Base-by-base conservation (phyloP, 805 yeast species). In the Candida argentea region DNA sequence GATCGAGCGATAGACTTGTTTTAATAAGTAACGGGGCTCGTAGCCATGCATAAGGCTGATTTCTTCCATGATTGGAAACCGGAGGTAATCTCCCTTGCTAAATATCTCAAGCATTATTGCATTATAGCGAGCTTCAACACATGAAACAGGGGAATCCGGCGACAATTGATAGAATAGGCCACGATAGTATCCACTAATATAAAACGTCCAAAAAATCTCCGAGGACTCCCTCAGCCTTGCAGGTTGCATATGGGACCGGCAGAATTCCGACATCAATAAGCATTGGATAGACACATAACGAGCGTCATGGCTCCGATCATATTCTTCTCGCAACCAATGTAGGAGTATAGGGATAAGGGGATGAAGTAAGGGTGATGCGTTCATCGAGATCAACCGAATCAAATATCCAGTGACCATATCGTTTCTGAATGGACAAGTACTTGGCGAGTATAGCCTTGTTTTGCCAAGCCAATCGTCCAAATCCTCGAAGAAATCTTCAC, bases 241-340 rank as follows among this genome's bases (percentile, higher is more conserved):
- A n/a, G n/a, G n/a, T n/a, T n/a, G n/a, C n/a, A n/a, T n/a, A n/a
- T n/a, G n/a, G n/a, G n/a, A n/a, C n/a, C n/a, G n/a, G n/a, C n/a
- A n/a, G n/a, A n/a, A n/a, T n/a, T n/a, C n/a, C n/a, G n/a, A n/a
- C n/a, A n/a, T n/a, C n/a, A n/a, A n/a, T n/a, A n/a, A n/a, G n/a
- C n/a, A n/a, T n/a, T n/a, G n/a, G n/a, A n/a, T n/a, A n/a, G n/a
- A n/a, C n/a, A n/a, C n/a, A n/a, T n/a, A n/a, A n/a, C n/a, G n/a
- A n/a, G n/a, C n/a, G n/a, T n/a, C n/a, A n/a, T n/a, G n/a, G n/a
- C n/a, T n/a, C n/a, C n/a, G n/a, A n/a, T n/a, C n/a, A n/a, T n/a
- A n/a, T 30, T 50, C 50, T 25, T 55, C 62, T 16, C 39, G 32
- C 12, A 58, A 44, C 66, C 65, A 60, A 26, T 60, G 64, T 2